phyloP scores from a whole-genome alignment of 1,284 basidiomycete genomes.

The Bjerkandera adusta region DNA sequence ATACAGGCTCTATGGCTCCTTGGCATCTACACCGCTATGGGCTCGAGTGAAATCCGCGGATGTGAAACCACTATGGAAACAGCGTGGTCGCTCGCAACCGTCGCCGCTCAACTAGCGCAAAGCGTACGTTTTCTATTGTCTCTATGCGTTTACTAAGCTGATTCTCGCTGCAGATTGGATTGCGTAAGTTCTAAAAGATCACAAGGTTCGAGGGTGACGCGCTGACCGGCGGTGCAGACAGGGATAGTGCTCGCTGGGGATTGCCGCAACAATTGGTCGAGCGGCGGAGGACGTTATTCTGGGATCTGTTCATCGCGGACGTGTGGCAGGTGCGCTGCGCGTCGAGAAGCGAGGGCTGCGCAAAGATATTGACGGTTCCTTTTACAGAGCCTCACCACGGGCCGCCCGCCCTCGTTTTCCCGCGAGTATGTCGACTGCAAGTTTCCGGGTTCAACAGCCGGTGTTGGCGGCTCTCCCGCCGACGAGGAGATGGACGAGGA shows the following conservation, averaged over 20 bases:
- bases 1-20: constrained; percentile 54
- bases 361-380: constrained; percentile 25
- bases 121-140: constrained; percentile 26
- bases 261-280: constrained; percentile 33
- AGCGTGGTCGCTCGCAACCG: constrained; percentile 33
- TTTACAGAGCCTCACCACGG: constrained; percentile 42
- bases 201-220: too few relatives aligned
- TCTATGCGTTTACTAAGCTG: not conserved
- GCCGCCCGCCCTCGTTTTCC: constrained; percentile 30
- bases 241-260: constrained; percentile 42
- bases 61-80: constrained; percentile 38
- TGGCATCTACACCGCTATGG: constrained; percentile 53
- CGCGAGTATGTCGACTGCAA: constrained; percentile 32
- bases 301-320: constrained; percentile 41
- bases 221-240: constrained; percentile 31
- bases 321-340: constrained; percentile 29
- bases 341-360: not conserved
- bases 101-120: constrained; percentile 33
- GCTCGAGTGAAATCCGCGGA: constrained; percentile 51
- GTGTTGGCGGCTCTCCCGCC: not conserved
- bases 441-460: constrained; percentile 15
- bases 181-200: constrained; percentile 25
- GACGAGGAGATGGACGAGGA: constrained; percentile 25
- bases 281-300: constrained; percentile 40
- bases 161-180: constrained; percentile 24